Percentiles rank a stretch among this genome's conserved stretches.
Evolutionary conservation across 164 flowering plant genomes (phyloP).

Genomic region (Protea cynaroides): DNA sequence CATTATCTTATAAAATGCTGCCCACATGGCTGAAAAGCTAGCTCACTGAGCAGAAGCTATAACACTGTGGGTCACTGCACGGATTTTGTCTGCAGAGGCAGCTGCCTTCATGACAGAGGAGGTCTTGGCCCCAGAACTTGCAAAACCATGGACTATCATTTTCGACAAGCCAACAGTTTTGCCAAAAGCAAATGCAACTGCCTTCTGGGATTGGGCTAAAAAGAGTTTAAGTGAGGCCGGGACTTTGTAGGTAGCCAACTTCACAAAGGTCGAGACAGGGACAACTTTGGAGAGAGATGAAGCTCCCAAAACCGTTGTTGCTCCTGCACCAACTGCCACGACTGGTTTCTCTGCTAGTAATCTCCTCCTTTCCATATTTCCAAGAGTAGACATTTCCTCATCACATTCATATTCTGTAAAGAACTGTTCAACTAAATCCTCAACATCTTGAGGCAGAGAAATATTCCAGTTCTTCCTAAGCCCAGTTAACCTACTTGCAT

Average conservation of each 20-base stretch:
- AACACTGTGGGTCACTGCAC: slow-evolving; percentile 58
- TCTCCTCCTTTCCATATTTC: slow-evolving; percentile 22
- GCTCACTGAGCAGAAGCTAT: slow-evolving; percentile 80
- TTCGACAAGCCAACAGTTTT: slow-evolving; percentile 58
- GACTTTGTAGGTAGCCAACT: slow-evolving; percentile 48
- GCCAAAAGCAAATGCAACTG: slow-evolving; percentile 36
- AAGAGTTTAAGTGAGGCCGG: slow-evolving; percentile 63
- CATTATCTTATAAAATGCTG: slow-evolving; percentile 92
- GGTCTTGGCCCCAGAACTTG: slow-evolving; percentile 48
- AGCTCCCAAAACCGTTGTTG: slow-evolving; percentile 72
- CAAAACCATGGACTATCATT: slow-evolving; percentile 46
- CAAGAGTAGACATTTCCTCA: slow-evolving; percentile 18
- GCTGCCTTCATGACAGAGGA: slow-evolving; percentile 51
- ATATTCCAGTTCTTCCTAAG: slow-evolving; percentile 79
- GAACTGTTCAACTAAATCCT: slow-evolving; percentile 43
- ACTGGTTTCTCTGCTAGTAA: slow-evolving; percentile 51
- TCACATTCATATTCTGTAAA: slow-evolving; percentile 30
- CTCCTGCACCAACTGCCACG: slow-evolving; percentile 94
- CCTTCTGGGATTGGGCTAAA: slow-evolving; percentile 54
- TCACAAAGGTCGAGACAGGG: slow-evolving; percentile 62
- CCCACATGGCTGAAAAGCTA: slow-evolving; percentile 77
- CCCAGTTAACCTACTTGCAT: slow-evolving; percentile 68
- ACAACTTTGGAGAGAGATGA: slow-evolving; percentile 70
- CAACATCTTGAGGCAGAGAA: slow-evolving; percentile 59
- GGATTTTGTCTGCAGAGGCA: slow-evolving; percentile 72